Conservation (phyloP, 208 protist genomes). For the Acanthamoeba pearcei region DNA sequence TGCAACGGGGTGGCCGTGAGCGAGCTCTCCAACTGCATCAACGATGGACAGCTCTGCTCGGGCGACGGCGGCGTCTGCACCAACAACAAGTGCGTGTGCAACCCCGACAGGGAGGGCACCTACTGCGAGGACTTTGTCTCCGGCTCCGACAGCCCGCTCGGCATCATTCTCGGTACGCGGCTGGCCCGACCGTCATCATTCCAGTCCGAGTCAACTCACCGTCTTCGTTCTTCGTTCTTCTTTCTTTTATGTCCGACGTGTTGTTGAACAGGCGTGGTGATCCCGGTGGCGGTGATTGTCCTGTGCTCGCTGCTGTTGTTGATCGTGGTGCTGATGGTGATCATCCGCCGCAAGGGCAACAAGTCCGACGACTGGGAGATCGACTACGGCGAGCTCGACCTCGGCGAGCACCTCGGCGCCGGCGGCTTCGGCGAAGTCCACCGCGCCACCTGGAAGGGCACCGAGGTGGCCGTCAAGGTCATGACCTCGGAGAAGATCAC, state of each 20-base stretch:
- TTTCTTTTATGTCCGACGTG: too few species aligned
- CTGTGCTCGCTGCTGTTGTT: background rate
- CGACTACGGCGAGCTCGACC: constrained; percentile 8
- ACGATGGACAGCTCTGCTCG: constrained; percentile 7
- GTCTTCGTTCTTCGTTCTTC: background rate
- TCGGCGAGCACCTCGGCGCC: background rate
- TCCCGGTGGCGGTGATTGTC: background rate
- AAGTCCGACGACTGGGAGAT: constrained; percentile 67
- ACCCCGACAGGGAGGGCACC: background rate
- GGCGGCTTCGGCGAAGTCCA: constrained; percentile 62
- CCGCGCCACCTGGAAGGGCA: constrained; percentile 55
- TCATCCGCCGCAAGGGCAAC: background rate
- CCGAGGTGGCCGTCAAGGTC: constrained; percentile 68
- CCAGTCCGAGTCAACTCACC: background rate
- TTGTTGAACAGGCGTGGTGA: background rate
- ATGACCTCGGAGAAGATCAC: constrained; percentile 39
- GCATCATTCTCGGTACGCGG: background rate
- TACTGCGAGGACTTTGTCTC: background rate
- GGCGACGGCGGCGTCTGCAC: background rate
- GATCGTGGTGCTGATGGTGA: background rate
- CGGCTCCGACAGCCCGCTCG: background rate
- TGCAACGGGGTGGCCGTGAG: background rate
- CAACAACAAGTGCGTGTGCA: constrained; percentile 13
- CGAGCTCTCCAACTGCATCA: background rate
- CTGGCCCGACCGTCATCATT: background rate